Evolutionary conservation across 2,329 filamentous ascomycete genomes (phyloP), one percentile per base, ranked within the genome.

Genomic region (Colletotrichum agaves): DNA sequence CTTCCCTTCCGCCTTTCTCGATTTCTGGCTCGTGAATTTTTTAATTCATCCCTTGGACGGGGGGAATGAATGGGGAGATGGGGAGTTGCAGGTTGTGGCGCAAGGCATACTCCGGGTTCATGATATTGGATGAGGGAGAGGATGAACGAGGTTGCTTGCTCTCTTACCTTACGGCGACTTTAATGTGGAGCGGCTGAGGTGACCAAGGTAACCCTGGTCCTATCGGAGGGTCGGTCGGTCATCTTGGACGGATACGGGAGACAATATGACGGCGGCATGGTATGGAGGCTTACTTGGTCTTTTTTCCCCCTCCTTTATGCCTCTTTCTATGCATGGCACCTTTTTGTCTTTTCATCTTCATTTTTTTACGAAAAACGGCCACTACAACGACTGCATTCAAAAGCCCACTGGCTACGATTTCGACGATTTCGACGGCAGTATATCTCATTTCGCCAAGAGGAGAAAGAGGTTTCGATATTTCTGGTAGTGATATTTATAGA

Each of bases 21-120:
- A 17, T 55, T 47, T 11, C n/a, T 27, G 27, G 11, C 11, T 27
- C 12, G 21, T n/a, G 11, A 37, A 37, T 23, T 13, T 41, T 12
- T 53, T 57, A 15, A 19, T 15, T 53, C 33, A 12, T 55, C 44
- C 37, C 46, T 37, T 15, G 37, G 44, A 50, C n/a, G 59, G 8
- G 37, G 47, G 41, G 33, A 37, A 21, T 46, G 58, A 59, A 63
- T 63, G 63, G 27, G 59, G 52, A 43, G 56, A 52, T 44, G 37
- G 60, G 35, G 59, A 33, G 27, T 58, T 67, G 63, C 63, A 67
- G 44, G 33, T 50, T 67, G 64, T 67, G 64, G 64, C 64, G 64
- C 64, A 67, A 67, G 64, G 60, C 64, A 63, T 63, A 63, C 63
- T 63, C 46, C 37, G 23, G 43, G n/a, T n/a, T n/a, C n/a, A 65